phyloP scores from a whole-genome alignment of 768 basidiomycete species.

The Lentinus tigrinus region DNA sequence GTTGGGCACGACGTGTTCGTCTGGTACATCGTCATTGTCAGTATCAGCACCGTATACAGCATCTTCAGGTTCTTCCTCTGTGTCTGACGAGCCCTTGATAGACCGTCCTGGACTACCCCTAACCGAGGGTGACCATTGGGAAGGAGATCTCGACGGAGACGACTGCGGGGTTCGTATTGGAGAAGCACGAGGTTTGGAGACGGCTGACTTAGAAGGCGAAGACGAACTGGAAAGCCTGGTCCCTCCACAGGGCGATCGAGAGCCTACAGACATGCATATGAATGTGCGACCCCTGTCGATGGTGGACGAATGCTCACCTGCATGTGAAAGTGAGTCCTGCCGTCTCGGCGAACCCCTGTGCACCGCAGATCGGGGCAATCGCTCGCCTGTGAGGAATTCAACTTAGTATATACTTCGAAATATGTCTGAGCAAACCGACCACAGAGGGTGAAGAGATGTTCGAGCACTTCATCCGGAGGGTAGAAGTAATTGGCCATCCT shows the following conservation, averaged over 20 bases:
- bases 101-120: constrained; percentile 1
- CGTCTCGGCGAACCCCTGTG: too few species aligned
- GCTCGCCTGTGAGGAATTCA: not conserved
- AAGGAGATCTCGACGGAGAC: constrained; percentile 11
- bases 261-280: too few species aligned
- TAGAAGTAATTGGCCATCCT: constrained; percentile 8
- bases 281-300: too few species aligned
- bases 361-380: not conserved
- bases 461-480: constrained; percentile 7
- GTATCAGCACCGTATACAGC: not conserved
- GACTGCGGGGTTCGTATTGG: not conserved
- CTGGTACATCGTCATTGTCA: not conserved
- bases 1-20: not conserved
- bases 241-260: too few species aligned
- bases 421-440: not conserved
- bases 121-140: constrained; percentile 19
- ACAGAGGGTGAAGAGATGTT: constrained; percentile 1
- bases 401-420: not conserved
- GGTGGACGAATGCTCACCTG: too few species aligned
- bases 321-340: too few species aligned
- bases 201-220: not conserved
- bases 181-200: not conserved
- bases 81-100: not conserved
- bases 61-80: constrained; percentile 4
- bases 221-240: too few species aligned